Evolutionary conservation across 2,329 filamentous ascomycete genomes (phyloP).

Genomic region (Aspergillus niger): DNA sequence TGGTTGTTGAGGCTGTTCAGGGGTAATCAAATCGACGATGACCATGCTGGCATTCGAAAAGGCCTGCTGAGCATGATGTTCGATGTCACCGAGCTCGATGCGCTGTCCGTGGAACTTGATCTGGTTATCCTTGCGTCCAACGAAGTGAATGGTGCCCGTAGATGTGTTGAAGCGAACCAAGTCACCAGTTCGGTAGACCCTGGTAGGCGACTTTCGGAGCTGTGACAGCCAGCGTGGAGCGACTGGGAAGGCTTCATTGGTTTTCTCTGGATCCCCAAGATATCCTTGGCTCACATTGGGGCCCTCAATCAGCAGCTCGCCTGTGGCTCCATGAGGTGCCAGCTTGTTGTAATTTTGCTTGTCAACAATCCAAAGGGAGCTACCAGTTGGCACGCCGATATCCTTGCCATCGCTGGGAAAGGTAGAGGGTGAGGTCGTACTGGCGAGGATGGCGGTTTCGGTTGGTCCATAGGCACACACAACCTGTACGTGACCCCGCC

Average conservation of each 20-base stretch:
- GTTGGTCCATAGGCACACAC: neutral
- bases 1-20: neutral
- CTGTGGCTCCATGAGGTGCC: neutral
- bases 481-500: neutral
- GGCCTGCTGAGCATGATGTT: neutral
- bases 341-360: neutral
- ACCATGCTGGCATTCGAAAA: neutral
- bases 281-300: neutral
- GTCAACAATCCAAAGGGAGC: neutral
- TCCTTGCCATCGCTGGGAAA: neutral
- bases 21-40: neutral
- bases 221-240: neutral
- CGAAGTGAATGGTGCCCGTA: neutral
- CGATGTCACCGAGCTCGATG: conserved; percentile 1
- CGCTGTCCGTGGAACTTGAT: conserved; percentile 64
- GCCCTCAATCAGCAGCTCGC: neutral
- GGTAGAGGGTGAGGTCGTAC: neutral
- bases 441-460: neutral
- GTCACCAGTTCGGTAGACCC: neutral
- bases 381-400: neutral
- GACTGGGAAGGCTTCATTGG: neutral
- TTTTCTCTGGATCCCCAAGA: neutral
- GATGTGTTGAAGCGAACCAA: neutral
- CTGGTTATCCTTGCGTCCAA: conserved; percentile 41
- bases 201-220: neutral